Evolutionary conservation across 441 rosid genomes (phyloP), one percentile per base, ranked within the genome.

Genomic region (Breynia disticha): DNA sequence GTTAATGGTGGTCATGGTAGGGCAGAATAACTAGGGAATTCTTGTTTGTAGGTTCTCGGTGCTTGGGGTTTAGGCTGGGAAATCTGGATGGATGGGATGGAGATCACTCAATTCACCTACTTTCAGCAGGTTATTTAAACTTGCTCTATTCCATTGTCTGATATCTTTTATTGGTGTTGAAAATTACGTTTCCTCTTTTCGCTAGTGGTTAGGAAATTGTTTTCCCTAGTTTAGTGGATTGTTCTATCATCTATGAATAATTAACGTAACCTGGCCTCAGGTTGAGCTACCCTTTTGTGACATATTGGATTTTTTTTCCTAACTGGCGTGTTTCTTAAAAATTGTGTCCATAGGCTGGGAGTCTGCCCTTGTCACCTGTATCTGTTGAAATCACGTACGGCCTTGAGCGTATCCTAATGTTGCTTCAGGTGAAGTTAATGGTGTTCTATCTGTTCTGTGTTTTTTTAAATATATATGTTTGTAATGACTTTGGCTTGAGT

Each of bases 41-140:
- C 35, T 28, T 28, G 35, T 28, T 58, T 61, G 55, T 65, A 93
- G 98, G 98, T 93, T 56, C 94, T 93, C 61, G 98, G 98, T 71
- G 98, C 98, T 42, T 93, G 98, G 97, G 98, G 98, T 18, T 79
- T 93, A 76, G 98, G 98, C 48, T 93, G 98, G 98, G 98, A 93
- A 71, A 76, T 93, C 66, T 93, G 98, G 98, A 93, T 93, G 98
- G 98, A 93, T 74, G 98, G 98, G 66, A 93, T 93, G 97, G 98
- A 93, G 79, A 81, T 93, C 72, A 93, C 98, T 17, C 98, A 93
- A 46, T 93, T 93, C 79, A 93, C 98, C 54, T 93, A 93, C 78
- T 93, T 93, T 68, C 98, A 93, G 76, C 98, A 93, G 98, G 98
- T 93, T 60, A 37, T 37, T 63, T 37, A 35, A 22, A 50, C 15